Conservation (phyloP, 116 monocot genomes). For the Phalaenopsis hybrid region DNA sequence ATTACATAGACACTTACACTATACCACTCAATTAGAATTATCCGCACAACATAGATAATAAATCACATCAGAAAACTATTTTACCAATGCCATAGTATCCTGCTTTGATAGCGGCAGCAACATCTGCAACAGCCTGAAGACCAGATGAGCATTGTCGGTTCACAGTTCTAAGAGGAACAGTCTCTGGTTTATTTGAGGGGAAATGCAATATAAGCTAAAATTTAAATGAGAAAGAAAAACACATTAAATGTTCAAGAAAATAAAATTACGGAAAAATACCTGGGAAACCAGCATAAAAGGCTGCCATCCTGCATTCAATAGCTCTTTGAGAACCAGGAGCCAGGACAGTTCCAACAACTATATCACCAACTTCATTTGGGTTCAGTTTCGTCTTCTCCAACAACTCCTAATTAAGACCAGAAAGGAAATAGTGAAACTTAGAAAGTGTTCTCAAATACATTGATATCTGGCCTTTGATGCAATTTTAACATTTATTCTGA, state of each 20-base stretch:
- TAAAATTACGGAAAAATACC: constrained; percentile 18
- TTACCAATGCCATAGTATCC: constrained; percentile 61
- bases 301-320: constrained; percentile 54
- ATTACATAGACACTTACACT: no score
- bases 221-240: background rate
- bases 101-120: constrained; percentile 62
- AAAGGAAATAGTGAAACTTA: background rate
- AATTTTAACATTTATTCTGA: background rate
- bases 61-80: background rate
- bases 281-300: constrained; percentile 62
- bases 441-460: background rate
- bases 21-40: no score
- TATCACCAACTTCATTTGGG: constrained; percentile 59
- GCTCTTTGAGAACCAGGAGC: constrained; percentile 55
- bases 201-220: background rate
- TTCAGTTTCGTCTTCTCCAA: constrained; percentile 44
- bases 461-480: background rate
- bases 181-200: constrained; percentile 24
- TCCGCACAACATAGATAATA: no score
- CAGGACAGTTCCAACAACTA: constrained; percentile 53
- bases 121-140: constrained; percentile 74
- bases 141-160: constrained; percentile 76
- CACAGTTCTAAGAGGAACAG: constrained; percentile 57
- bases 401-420: constrained; percentile 26
- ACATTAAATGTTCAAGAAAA: background rate